These are phyloP conservation scores for Ceratocystis albifundus DNA, from an alignment of 2,329 filamentous ascomycete genomes.

Conservation along the genomic window DNA sequence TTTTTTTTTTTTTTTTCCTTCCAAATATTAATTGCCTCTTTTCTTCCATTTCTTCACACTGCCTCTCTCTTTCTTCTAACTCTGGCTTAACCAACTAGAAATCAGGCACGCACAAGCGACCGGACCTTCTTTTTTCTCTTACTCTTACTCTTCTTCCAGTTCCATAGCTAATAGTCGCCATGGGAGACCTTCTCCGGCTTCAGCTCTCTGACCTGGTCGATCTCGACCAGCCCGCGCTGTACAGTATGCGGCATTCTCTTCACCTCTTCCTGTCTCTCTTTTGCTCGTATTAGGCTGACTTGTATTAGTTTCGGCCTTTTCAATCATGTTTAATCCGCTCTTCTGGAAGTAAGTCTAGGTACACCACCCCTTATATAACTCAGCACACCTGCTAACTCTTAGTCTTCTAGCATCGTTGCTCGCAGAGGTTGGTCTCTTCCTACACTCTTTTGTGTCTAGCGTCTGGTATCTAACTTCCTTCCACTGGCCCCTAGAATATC, in stretches of 20 bases:
- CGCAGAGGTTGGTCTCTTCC: conserved; percentile 52
- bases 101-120: too few relatives aligned
- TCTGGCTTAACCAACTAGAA: background rate
- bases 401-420: conserved; percentile 56
- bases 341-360: conserved; percentile 86
- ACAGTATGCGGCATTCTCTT: conserved; percentile 40
- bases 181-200: background rate
- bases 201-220: conserved; percentile 37
- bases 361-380: conserved; percentile 29
- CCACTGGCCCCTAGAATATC: conserved; percentile 57
- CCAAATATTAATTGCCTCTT: background rate
- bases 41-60: too few relatives aligned
- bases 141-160: background rate
- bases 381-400: background rate
- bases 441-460: conserved; percentile 20
- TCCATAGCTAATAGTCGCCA: background rate
- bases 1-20: too few relatives aligned
- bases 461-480: background rate
- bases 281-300: conserved; percentile 23
- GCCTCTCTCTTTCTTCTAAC: conserved; percentile 21
- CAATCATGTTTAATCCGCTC: conserved; percentile 92
- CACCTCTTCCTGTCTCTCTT: conserved; percentile 19
- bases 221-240: conserved; percentile 53
- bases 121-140: too few relatives aligned
- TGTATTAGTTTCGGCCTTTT: conserved; percentile 57